These are phyloP conservation scores for Ensete glaucum DNA, from an alignment of 176 grass and related monocot genomes.

Conservation along the genomic window DNA sequence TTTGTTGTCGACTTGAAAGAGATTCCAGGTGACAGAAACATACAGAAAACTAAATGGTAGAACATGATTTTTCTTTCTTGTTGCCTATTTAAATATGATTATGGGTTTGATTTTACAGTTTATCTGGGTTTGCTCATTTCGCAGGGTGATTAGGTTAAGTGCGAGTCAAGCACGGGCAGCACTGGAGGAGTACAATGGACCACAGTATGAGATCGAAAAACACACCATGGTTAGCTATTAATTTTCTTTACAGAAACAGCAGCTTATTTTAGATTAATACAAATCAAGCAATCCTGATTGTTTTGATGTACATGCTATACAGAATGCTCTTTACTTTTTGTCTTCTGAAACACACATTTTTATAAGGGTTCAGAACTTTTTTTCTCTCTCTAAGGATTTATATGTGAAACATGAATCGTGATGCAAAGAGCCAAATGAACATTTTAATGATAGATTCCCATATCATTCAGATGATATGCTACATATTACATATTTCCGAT, in stretches of 20 bases:
- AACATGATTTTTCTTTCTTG: neutral
- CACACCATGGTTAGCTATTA: conserved; percentile 16
- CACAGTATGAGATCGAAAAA: conserved; percentile 30
- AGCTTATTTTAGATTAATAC: neutral
- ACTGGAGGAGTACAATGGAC: conserved; percentile 27
- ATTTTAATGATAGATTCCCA: too few species aligned
- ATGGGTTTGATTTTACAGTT: neutral
- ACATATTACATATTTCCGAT: too few species aligned
- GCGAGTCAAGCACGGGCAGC: conserved; percentile 14
- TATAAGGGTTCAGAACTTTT: neutral
- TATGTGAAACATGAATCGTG: neutral
- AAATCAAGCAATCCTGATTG: neutral
- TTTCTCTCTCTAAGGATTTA: neutral
- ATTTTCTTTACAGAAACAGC: neutral
- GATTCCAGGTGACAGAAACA: conserved; percentile 27
- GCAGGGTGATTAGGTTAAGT: conserved; percentile 23
- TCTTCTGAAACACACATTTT: neutral
- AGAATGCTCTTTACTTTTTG: neutral
- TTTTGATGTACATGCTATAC: neutral
- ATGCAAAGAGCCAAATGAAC: neutral
- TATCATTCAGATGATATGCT: too few species aligned
- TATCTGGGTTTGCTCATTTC: neutral
- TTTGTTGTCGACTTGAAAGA: conserved; percentile 35
- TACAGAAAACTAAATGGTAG: conserved; percentile 33
- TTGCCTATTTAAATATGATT: neutral